phyloP scores from a whole-genome alignment of 148 eudicot genomes.

The Silene conica region DNA sequence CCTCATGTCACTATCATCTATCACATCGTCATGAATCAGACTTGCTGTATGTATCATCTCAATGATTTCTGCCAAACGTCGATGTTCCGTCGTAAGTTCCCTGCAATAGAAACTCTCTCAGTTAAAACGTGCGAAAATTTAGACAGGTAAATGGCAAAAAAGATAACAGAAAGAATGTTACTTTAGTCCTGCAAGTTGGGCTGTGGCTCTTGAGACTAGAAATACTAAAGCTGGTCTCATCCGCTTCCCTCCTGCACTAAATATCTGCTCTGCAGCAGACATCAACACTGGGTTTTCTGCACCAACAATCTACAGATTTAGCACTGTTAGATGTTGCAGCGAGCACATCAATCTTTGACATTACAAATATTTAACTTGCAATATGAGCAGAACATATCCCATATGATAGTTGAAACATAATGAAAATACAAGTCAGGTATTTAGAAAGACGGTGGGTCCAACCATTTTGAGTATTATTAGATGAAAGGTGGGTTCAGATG shows the following conservation, averaged over 20 bases:
- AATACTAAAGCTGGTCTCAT: constrained; percentile 97
- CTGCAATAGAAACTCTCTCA: constrained; percentile 35
- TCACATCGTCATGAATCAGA: constrained; percentile 85
- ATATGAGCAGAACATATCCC: background rate
- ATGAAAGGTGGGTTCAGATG: background rate
- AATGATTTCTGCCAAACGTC: constrained; percentile 83
- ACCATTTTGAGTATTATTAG: background rate
- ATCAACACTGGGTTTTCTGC: constrained; percentile 87
- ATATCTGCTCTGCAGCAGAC: constrained; percentile 97
- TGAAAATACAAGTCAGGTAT: background rate
- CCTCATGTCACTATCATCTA: constrained; percentile 86
- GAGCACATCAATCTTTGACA: background rate
- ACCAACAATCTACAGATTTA: constrained; percentile 73
- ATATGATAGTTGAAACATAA: background rate
- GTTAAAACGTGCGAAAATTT: constrained; percentile 5
- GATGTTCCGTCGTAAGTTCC: constrained; percentile 79
- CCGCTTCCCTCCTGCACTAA: constrained; percentile 93
- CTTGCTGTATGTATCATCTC: constrained; percentile 97
- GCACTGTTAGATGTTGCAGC: constrained; percentile 26
- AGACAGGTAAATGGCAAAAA: constrained; percentile 5
- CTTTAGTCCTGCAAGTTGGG: constrained; percentile 72
- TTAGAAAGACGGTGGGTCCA: background rate
- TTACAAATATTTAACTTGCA: background rate
- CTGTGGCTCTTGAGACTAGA: constrained; percentile 81
- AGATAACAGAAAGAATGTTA: constrained; percentile 26